Conservation (phyloP, 805 yeast genomes). For the Lipomyces oligophaga region DNA sequence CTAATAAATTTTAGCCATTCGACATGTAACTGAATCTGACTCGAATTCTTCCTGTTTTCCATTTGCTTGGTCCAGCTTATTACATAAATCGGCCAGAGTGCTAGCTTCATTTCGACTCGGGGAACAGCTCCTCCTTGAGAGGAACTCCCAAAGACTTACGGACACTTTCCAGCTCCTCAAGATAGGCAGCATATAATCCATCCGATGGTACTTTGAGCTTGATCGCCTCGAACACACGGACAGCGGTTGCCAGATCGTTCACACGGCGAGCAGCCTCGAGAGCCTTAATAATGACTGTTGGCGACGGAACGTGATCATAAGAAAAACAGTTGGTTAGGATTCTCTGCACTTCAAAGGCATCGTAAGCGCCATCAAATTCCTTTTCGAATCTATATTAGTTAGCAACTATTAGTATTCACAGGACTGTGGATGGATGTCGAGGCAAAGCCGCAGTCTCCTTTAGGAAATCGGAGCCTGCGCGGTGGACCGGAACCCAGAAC, state of each 20-base stretch:
- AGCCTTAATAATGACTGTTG: slow-evolving; percentile 91
- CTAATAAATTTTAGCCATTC: too few relatives aligned
- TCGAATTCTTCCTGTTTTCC: too few relatives aligned
- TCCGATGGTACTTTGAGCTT: slow-evolving; percentile 93
- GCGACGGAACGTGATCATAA: slow-evolving; percentile 97
- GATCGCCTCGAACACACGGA: slow-evolving; percentile 82
- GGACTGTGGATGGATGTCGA: too few relatives aligned
- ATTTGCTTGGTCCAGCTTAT: too few relatives aligned
- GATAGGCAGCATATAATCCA: slow-evolving; percentile 92
- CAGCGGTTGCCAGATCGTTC: slow-evolving; percentile 97
- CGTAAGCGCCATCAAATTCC: slow-evolving; percentile 93
- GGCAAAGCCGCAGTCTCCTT: too few relatives aligned
- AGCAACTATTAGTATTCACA: too few relatives aligned
- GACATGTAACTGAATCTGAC: too few relatives aligned
- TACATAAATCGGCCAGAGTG: too few relatives aligned
- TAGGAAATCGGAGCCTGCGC: too few relatives aligned
- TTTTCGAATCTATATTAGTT: slow-evolving; percentile 65
- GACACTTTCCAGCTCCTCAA: slow-evolving; percentile 86
- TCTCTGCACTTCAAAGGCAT: slow-evolving; percentile 81
- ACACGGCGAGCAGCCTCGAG: slow-evolving; percentile 98
- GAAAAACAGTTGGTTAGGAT: slow-evolving; percentile 97
- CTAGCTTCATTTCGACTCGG: too few relatives aligned
- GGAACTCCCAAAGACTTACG: slow-evolving; percentile 92
- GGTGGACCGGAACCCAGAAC: too few relatives aligned
- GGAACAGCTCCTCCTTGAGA: slow-evolving; percentile 83